Evolutionary conservation across 441 rosid genomes (phyloP).

Genomic region (Euphorbia celastroides): DNA sequence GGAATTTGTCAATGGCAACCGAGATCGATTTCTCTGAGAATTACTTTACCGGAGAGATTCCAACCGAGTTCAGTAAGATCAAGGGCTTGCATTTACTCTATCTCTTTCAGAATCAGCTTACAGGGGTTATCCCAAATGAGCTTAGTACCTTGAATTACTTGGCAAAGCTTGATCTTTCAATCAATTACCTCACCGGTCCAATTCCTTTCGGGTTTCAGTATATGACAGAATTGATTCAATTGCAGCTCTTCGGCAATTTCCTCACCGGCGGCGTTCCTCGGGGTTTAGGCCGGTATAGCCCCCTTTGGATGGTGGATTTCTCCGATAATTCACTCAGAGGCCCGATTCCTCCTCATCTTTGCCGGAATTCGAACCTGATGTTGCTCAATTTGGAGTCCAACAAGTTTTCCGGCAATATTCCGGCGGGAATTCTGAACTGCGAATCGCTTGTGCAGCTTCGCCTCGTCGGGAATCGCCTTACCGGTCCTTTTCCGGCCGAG

Average conservation of each 20-base stretch:
- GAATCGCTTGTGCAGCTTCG: constrained; percentile 69
- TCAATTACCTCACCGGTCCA: constrained; percentile 69
- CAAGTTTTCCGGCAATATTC: constrained; percentile 61
- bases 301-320: constrained; percentile 84
- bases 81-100: constrained; percentile 55
- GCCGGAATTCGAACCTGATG: constrained; percentile 56
- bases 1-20: constrained; percentile 57
- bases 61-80: constrained; percentile 61
- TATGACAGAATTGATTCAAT: constrained; percentile 53
- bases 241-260: constrained; percentile 79
- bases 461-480: constrained; percentile 57
- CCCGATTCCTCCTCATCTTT: constrained; percentile 72
- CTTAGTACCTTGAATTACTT: constrained; percentile 66
- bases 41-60: constrained; percentile 63
- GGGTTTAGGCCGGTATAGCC: constrained; percentile 67
- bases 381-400: constrained; percentile 73
- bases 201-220: constrained; percentile 73
- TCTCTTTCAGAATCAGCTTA: constrained; percentile 81
- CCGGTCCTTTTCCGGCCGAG: constrained; percentile 80
- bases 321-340: constrained; percentile 73
- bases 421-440: constrained; percentile 59
- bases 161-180: constrained; percentile 82
- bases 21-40: constrained; percentile 95
- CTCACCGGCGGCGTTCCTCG: constrained; percentile 71
- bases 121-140: constrained; percentile 75